Evolutionary conservation across 2,329 filamentous ascomycete species (phyloP), one percentile per base, ranked within the genome.

Genomic region (Raffaelea arxii): DNA sequence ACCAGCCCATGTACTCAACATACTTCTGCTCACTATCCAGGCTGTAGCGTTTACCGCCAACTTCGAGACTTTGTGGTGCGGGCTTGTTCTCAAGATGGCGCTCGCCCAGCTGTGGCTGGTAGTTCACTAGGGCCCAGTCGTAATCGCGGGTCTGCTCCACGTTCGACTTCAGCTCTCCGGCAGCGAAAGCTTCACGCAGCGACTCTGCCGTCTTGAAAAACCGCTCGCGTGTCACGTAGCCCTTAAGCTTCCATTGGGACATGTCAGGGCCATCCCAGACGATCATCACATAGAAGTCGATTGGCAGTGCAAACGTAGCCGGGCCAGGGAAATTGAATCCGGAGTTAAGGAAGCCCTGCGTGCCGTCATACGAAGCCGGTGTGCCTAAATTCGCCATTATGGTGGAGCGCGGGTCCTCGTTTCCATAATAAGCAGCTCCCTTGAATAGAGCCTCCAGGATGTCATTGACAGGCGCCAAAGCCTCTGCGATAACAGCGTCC

Each of bases 1-100:
- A 63, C 59, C 70, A 77, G 18, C 70, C 72, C 59, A 76, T 68
- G 64, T 69, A 77, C 48, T 69, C 68, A 25, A 77, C 62, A 51
- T 69, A 76, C 43, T 65, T 62, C 48, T 70, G 56, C 35, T 67
- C 57, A 24, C 51, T 46, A 50, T 76, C 73, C 16, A 76, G 44
- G 42, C 57, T 60, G 56, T 67, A 68, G 2, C 65, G 59, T 51
- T 65, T 66, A 25, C 65, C 65, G 4, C 62, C 62, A 2, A 65
- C 49, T 52, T 65, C 63, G 16, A 65, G 53, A 25, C 54, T 62
- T 43, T 64, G 60, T 2, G 65, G 65, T 3, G 64, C 62, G 4
- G 61, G 54, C 5, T 53, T 59, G 6, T 62, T 55, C 35, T 66
- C 63, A 4, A 67, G 55, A 25, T 61, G 57, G 9, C 65, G 60